Conservation (phyloP, 2,329 filamentous ascomycete genomes). For the Cadophora luteo-olivacea region DNA sequence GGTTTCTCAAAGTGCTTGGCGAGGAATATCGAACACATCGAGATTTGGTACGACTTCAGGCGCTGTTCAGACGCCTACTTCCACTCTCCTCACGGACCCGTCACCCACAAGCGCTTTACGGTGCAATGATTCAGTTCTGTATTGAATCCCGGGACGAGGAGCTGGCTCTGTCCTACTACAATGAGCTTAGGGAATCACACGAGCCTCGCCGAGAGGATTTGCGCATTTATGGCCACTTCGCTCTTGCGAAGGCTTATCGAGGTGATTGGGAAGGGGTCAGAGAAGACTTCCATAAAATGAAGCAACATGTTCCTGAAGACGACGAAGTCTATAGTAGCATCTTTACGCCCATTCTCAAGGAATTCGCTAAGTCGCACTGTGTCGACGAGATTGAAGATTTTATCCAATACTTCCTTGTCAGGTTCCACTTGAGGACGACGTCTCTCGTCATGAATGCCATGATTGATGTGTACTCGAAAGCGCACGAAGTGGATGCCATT, state of each 20-base stretch:
- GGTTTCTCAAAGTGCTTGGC: conserved; percentile 39
- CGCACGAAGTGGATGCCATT: conserved; percentile 40
- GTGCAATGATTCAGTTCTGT: conserved; percentile 43
- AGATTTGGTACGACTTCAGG: conserved; percentile 36
- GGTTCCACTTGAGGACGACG: conserved; percentile 35
- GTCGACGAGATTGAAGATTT: conserved; percentile 41
- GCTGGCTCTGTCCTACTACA: conserved; percentile 36
- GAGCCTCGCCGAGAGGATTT: conserved; percentile 25
- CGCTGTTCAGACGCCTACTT: conserved; percentile 39
- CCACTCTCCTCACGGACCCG: conserved; percentile 22
- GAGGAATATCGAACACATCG: conserved; percentile 38
- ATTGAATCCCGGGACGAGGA: conserved; percentile 40
- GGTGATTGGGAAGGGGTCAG: conserved; percentile 42
- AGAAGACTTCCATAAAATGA: conserved; percentile 39
- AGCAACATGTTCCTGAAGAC: conserved; percentile 20
- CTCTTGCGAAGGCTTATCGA: conserved; percentile 42
- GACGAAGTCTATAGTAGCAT: conserved; percentile 29
- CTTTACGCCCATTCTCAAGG: conserved; percentile 42
- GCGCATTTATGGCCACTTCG: conserved; percentile 43
- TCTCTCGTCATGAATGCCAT: conserved; percentile 41
- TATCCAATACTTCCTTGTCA: conserved; percentile 34
- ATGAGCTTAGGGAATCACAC: conserved; percentile 25
- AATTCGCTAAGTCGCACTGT: conserved; percentile 39
- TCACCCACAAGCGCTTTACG: conserved; percentile 39
- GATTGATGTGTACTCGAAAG: conserved; percentile 40